phyloP scores from a whole-genome alignment of 331 rosid species.

The Acacia pycnantha region DNA sequence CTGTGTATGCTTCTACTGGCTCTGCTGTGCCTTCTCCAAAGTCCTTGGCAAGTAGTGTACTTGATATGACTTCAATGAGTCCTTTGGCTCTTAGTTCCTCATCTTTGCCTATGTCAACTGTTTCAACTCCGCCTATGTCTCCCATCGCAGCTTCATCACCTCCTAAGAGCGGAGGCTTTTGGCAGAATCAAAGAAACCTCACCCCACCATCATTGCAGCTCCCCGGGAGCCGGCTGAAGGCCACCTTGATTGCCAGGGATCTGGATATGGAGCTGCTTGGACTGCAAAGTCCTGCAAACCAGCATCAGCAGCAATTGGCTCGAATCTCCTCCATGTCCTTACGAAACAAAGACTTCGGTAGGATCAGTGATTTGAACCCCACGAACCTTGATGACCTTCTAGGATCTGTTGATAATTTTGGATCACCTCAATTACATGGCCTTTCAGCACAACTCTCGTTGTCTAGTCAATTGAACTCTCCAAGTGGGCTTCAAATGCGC shows the following conservation, averaged over 20 bases:
- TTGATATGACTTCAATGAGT: slow-evolving; percentile 55
- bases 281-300: slow-evolving; percentile 40
- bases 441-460: slow-evolving; percentile 52
- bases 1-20: slow-evolving; percentile 88
- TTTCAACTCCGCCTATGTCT: slow-evolving; percentile 73
- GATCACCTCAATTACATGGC: slow-evolving; percentile 68
- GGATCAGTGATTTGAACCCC: slow-evolving; percentile 69
- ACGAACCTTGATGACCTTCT: slow-evolving; percentile 83
- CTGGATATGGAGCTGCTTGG: slow-evolving; percentile 73
- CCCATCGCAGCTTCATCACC: slow-evolving; percentile 54
- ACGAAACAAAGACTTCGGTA: slow-evolving; percentile 36
- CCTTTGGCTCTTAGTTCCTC: slow-evolving; percentile 56
- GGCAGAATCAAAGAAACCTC: slow-evolving; percentile 61
- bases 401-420: slow-evolving; percentile 65
- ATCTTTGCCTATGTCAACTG: slow-evolving; percentile 46
- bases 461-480: slow-evolving; percentile 62
- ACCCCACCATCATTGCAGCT: slow-evolving; percentile 74
- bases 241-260: slow-evolving; percentile 85
- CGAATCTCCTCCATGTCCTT: slow-evolving; percentile 57
- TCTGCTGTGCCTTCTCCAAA: slow-evolving; percentile 97
- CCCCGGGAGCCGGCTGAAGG: slow-evolving; percentile 79
- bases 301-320: slow-evolving; percentile 44
- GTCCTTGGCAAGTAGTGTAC: slow-evolving; percentile 38
- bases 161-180: slow-evolving; percentile 56
- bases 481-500: slow-evolving; percentile 68